Evolutionary conservation across 106 monocot genomes (phyloP).

Genomic region (Dendrobium nobile): DNA sequence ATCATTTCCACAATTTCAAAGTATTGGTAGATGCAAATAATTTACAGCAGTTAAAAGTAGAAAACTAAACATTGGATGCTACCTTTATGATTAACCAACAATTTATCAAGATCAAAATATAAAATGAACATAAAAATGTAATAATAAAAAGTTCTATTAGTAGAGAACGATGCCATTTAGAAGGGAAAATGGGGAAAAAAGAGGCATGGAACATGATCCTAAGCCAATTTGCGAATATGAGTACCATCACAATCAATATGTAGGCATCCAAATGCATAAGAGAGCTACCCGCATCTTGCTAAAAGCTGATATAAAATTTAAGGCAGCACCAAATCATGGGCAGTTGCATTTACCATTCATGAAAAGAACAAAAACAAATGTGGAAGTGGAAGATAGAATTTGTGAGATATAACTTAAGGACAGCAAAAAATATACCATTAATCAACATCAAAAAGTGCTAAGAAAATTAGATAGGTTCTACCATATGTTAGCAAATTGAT

Average conservation of each 20-base stretch:
- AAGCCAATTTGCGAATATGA: not conserved
- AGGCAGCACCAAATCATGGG: not conserved
- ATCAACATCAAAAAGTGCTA: not conserved
- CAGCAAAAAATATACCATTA: not conserved
- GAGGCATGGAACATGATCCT: not conserved
- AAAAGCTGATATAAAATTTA: not conserved
- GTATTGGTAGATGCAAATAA: not conserved
- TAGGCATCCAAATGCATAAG: too few relatives aligned
- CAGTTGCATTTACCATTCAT: not conserved
- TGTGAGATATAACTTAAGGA: not conserved
- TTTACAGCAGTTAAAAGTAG: not conserved
- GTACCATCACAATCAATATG: not conserved
- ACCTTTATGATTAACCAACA: not conserved
- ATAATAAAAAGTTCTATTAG: not conserved
- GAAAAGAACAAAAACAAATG: not conserved
- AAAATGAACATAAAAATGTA: not conserved
- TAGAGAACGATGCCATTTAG: not conserved
- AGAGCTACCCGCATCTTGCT: not conserved
- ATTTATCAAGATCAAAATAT: not conserved
- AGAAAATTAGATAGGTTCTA: not conserved
- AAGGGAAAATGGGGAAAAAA: not conserved
- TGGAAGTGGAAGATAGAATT: not conserved
- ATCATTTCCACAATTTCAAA: not conserved
- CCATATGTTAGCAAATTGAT: not conserved
- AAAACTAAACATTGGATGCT: not conserved